phyloP scores from a whole-genome alignment of 768 basidiomycete species.

The Fistulinella prunicolor region DNA sequence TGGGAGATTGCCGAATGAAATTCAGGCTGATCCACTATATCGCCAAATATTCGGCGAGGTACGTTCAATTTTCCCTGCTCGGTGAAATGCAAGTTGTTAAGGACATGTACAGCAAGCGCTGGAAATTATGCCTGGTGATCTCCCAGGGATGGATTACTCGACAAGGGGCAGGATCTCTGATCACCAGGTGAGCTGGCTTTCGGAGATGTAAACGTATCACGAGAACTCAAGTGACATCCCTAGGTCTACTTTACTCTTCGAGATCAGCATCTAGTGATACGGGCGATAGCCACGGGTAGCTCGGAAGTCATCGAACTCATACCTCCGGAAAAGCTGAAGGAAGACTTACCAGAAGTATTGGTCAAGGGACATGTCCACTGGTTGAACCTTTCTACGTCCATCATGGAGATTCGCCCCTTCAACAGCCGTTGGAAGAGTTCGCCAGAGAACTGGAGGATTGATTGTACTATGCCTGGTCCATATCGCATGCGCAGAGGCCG shows the following conservation, averaged over 20 bases:
- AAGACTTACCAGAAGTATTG: slow-evolving; percentile 26
- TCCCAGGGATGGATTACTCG: slow-evolving; percentile 26
- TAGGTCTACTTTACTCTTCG: slow-evolving; percentile 27
- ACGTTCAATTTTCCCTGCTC: neutral
- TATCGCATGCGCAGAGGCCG: slow-evolving; percentile 8
- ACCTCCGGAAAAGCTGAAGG: slow-evolving; percentile 18
- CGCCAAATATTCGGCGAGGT: slow-evolving; percentile 21
- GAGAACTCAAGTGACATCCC: neutral
- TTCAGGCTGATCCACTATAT: slow-evolving; percentile 21
- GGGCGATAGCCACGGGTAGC: slow-evolving; percentile 2
- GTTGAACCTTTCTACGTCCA: slow-evolving; percentile 25
- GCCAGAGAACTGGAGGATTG: slow-evolving; percentile 26
- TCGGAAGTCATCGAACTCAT: slow-evolving; percentile 22
- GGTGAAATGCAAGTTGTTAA: neutral
- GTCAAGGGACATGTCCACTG: slow-evolving; percentile 28
- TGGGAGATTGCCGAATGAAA: slow-evolving; percentile 19
- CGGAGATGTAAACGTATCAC: neutral
- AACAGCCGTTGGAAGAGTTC: slow-evolving; percentile 25
- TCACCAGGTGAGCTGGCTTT: slow-evolving; percentile 16
- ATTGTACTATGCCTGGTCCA: slow-evolving; percentile 5
- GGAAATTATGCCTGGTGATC: slow-evolving; percentile 23
- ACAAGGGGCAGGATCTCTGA: slow-evolving; percentile 14
- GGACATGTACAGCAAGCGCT: slow-evolving; percentile 13
- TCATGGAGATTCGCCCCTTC: slow-evolving; percentile 29
- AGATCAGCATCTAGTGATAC: slow-evolving; percentile 18